Evolutionary conservation across 2,329 filamentous ascomycete species (phyloP).

Genomic region (Akanthomyces dipterigenus): DNA sequence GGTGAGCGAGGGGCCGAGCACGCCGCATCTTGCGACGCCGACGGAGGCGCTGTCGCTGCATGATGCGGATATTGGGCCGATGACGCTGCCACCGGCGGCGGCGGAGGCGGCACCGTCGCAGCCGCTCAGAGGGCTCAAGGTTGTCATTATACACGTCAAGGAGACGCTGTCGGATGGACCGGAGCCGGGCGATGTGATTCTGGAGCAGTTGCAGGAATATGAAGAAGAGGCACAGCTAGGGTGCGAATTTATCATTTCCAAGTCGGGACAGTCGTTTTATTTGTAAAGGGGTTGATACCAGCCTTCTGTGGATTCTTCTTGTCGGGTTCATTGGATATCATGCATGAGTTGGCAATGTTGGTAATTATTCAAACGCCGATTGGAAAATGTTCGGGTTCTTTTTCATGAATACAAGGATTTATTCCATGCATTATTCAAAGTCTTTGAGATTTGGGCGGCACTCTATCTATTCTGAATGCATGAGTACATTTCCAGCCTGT

Average conservation of each 20-base stretch:
- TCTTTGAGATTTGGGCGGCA: not conserved
- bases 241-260: constrained; percentile 71
- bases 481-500: not conserved
- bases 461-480: not conserved
- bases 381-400: not conserved
- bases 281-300: constrained; percentile 27
- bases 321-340: constrained; percentile 8
- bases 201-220: constrained; percentile 60
- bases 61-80: constrained; percentile 25
- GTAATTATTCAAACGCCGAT: not conserved
- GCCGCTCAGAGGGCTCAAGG: constrained; percentile 64
- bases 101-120: constrained; percentile 18
- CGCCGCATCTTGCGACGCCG: constrained; percentile 40
- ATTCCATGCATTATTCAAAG: too few relatives aligned
- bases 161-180: constrained; percentile 71
- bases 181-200: constrained; percentile 56
- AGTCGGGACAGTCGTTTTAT: constrained; percentile 54
- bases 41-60: constrained; percentile 39
- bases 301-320: not conserved
- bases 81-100: constrained; percentile 15
- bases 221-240: constrained; percentile 62
- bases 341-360: not conserved
- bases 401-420: too few relatives aligned
- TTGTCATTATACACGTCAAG: constrained; percentile 93
- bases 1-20: constrained; percentile 20